phyloP scores from a whole-genome alignment of 208 protist species.

The Leishmania guyanensis region DNA sequence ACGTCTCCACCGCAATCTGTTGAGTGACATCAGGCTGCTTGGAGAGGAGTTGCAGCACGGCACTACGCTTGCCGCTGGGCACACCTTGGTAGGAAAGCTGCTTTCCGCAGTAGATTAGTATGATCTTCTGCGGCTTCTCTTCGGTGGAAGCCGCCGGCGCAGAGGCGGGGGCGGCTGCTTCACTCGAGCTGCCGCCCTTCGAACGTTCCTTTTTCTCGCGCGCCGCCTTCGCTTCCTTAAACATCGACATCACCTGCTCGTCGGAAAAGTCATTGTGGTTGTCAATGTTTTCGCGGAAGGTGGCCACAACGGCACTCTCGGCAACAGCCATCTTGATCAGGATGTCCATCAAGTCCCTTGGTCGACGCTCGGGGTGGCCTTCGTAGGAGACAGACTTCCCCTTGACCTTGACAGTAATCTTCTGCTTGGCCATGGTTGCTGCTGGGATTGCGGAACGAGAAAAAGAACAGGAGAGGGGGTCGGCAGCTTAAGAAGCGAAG shows the following conservation, averaged over 20 bases:
- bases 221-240: slow-evolving; percentile 36
- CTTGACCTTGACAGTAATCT: slow-evolving; percentile 65
- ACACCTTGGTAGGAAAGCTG: slow-evolving; percentile 77
- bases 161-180: neutral
- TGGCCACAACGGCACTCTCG: slow-evolving; percentile 42
- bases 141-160: slow-evolving; percentile 2
- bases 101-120: slow-evolving; percentile 62
- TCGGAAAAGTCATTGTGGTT: slow-evolving; percentile 47
- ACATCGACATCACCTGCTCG: slow-evolving; percentile 55
- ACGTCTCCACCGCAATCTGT: slow-evolving; percentile 62
- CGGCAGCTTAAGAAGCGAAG: neutral
- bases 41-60: slow-evolving; percentile 70
- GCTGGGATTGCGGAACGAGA: neutral
- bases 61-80: slow-evolving; percentile 64
- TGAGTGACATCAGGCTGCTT: slow-evolving; percentile 63
- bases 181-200: neutral
- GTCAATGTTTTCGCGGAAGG: slow-evolving; percentile 79
- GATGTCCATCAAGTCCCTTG: slow-evolving; percentile 83
- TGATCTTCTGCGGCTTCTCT: slow-evolving; percentile 68
- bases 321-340: slow-evolving; percentile 69
- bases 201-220: slow-evolving; percentile 49
- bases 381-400: slow-evolving; percentile 75
- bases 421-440: slow-evolving; percentile 68
- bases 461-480: slow-evolving; percentile 10
- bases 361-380: slow-evolving; percentile 55